These are phyloP conservation scores for Xylariaceae sp. DNA, from an alignment of 2,329 filamentous ascomycete genomes.

Conservation along the genomic window DNA sequence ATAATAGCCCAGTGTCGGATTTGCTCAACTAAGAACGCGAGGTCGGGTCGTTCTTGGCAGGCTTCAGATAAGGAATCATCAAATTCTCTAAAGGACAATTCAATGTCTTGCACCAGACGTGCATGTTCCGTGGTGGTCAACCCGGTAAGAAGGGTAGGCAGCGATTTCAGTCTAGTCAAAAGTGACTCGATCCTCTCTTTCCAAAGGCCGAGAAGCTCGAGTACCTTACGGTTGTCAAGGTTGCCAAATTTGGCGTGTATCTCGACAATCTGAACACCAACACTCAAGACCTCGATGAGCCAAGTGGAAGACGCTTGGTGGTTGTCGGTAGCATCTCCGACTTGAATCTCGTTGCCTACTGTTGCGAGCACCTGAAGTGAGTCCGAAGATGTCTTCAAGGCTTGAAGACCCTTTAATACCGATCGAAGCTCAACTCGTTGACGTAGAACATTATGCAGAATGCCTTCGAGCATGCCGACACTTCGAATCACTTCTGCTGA, in stretches of 20 bases:
- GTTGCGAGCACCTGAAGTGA: constrained; percentile 35
- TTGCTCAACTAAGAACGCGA: constrained; percentile 62
- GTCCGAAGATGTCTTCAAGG: constrained; percentile 36
- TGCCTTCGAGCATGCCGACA: constrained; percentile 78
- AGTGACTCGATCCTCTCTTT: constrained; percentile 43
- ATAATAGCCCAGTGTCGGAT: constrained; percentile 58
- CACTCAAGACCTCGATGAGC: constrained; percentile 63
- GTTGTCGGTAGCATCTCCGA: constrained; percentile 20
- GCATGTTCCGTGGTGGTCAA: constrained; percentile 41
- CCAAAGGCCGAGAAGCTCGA: constrained; percentile 46
- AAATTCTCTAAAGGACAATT: constrained; percentile 36
- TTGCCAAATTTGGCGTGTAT: constrained; percentile 63
- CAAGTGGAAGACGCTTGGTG: constrained; percentile 43
- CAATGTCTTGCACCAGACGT: constrained; percentile 34
- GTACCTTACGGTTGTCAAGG: constrained; percentile 41
- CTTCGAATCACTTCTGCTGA: constrained; percentile 73
- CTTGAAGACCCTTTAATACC: constrained; percentile 35
- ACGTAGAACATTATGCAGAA: constrained; percentile 60
- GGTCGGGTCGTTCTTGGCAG: constrained; percentile 46
- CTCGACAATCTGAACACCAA: constrained; percentile 56
- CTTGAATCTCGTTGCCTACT: constrained; percentile 21
- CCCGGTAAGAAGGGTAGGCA: constrained; percentile 46
- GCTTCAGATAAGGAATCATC: constrained; percentile 39
- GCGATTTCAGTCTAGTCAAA: constrained; percentile 36
- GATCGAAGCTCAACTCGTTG: constrained; percentile 52